Evolutionary conservation across 371 early-diverging fungal species (phyloP), one percentile per base, ranked within the genome.

Genomic region (Actinomortierella ambigua): DNA sequence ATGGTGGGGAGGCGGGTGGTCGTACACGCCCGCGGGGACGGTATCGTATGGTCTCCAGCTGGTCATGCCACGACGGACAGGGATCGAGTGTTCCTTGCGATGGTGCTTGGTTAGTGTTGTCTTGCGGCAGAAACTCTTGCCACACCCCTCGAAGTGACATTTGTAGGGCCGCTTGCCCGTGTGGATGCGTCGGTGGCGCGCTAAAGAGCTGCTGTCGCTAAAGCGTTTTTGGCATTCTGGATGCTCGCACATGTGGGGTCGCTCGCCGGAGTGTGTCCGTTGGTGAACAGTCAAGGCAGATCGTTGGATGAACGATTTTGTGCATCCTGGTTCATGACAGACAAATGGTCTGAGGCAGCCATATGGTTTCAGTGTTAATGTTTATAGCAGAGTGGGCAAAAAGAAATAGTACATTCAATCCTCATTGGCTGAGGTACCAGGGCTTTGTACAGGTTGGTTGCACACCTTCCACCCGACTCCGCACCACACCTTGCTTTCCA

Each of bases 211-310:
- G 75, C 84, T 82, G 63, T 88, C 88, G 53, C 85, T 85, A 77
- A 88, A 88, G 17, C 85, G 63, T 62, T 84, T 85, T 17, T 78
- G 75, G 60, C 88, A 88, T 8, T 75, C 77, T 8, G 73, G 65
- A 15, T 82, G 77, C 68, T 87, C 85, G 59, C 92, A 92, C 52
- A 76, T 65, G 69, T 92, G 92, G 11, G 92, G 92, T 34, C 88
- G 81, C 69, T 90, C 93, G 39, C 93, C 93, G 6, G 93, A 86
- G 75, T 92, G 93, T 2, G 93, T 92, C 55, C 93, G 82, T 50
- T 82, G 71, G 70, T 92, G 93, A 23, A 91, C 91, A 0, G 89
- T 90, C 57, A 92, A 77, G 34, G 91, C 93, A 8, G 93, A 92
- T 26, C 88, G 80, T 78, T 79, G 92, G 59, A 90, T 88, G 62